These are phyloP conservation scores for Aspergillus nomiae DNA, from an alignment of 2,329 filamentous ascomycete genomes.

Conservation along the genomic window DNA sequence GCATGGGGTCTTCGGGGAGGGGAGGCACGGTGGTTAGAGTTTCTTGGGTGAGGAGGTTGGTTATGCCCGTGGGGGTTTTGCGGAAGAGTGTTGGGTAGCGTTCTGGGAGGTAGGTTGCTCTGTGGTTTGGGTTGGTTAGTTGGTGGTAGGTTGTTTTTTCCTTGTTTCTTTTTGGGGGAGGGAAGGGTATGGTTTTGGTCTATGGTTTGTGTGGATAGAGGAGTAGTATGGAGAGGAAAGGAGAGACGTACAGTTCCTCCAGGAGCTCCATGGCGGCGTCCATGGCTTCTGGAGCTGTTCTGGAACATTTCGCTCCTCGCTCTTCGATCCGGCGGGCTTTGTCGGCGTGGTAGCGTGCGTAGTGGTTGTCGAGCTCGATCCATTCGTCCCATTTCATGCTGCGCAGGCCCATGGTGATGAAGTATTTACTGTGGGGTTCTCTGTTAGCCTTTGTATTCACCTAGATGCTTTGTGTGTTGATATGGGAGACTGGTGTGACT, in stretches of 20 bases:
- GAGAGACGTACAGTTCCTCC: slow-evolving; percentile 61
- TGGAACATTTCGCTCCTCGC: slow-evolving; percentile 67
- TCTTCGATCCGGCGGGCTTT: slow-evolving; percentile 70
- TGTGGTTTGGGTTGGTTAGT: slow-evolving; percentile 18
- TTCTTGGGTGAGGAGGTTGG: slow-evolving; percentile 72
- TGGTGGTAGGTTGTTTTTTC: background rate
- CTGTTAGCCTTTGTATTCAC: background rate
- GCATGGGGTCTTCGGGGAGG: slow-evolving; percentile 76
- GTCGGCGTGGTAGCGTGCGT: slow-evolving; percentile 68
- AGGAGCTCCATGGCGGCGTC: slow-evolving; percentile 74
- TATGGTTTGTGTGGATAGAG: background rate
- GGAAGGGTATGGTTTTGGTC: background rate
- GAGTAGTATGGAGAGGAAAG: background rate
- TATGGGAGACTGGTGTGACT: slow-evolving; percentile 19
- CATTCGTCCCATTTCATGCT: slow-evolving; percentile 70
- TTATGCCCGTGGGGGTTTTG: slow-evolving; percentile 64
- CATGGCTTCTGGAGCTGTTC: slow-evolving; percentile 69
- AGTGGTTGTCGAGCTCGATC: slow-evolving; percentile 83
- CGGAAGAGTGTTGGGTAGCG: slow-evolving; percentile 73
- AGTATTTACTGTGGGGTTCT: slow-evolving; percentile 56
- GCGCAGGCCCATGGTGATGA: slow-evolving; percentile 77
- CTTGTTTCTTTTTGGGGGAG: background rate
- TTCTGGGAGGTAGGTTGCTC: slow-evolving; percentile 66
- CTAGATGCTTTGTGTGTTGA: background rate
- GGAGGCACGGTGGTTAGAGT: slow-evolving; percentile 68